These are phyloP conservation scores for Saksenaea vasiformis DNA, from an alignment of 371 early-diverging fungal genomes.

Conservation along the genomic window DNA sequence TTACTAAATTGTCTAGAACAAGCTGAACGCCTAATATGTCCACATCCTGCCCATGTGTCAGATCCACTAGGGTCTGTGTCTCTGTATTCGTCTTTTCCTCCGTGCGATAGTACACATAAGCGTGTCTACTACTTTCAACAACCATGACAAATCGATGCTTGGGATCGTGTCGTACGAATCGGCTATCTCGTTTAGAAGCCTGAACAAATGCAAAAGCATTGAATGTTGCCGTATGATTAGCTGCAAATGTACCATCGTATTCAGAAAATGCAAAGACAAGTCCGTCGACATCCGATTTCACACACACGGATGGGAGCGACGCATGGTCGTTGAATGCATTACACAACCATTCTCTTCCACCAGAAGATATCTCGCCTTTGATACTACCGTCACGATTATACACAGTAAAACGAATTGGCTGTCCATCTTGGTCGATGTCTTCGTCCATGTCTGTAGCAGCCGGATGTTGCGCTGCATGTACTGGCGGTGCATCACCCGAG, in stretches of 20 bases:
- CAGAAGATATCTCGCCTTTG: slow-evolving; percentile 39
- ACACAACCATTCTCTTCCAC: slow-evolving; percentile 59
- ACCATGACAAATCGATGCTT: slow-evolving; percentile 55
- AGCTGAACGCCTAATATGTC: slow-evolving; percentile 56
- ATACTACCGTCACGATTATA: slow-evolving; percentile 28
- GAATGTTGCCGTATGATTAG: slow-evolving; percentile 62
- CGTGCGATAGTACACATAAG: slow-evolving; percentile 68
- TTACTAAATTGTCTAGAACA: slow-evolving; percentile 36
- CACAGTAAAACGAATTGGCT: slow-evolving; percentile 50
- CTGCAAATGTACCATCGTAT: slow-evolving; percentile 12
- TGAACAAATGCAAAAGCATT: slow-evolving; percentile 81
- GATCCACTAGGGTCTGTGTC: slow-evolving; percentile 41
- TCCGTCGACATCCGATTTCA: slow-evolving; percentile 79
- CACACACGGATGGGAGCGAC: slow-evolving; percentile 50
- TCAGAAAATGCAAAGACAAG: slow-evolving; percentile 54
- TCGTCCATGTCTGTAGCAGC: slow-evolving; percentile 66
- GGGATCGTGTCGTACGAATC: slow-evolving; percentile 61
- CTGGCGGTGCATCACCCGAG: slow-evolving; percentile 18
- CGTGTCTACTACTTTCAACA: slow-evolving; percentile 68
- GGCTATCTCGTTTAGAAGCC: slow-evolving; percentile 77
- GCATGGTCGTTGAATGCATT: slow-evolving; percentile 28
- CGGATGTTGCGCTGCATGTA: slow-evolving; percentile 45
- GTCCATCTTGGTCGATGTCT: slow-evolving; percentile 68
- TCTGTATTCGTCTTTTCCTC: slow-evolving; percentile 29
- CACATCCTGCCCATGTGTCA: slow-evolving; percentile 36